Conservation (phyloP, 805 yeast genomes). For the Cyberlindnera mrakii region DNA sequence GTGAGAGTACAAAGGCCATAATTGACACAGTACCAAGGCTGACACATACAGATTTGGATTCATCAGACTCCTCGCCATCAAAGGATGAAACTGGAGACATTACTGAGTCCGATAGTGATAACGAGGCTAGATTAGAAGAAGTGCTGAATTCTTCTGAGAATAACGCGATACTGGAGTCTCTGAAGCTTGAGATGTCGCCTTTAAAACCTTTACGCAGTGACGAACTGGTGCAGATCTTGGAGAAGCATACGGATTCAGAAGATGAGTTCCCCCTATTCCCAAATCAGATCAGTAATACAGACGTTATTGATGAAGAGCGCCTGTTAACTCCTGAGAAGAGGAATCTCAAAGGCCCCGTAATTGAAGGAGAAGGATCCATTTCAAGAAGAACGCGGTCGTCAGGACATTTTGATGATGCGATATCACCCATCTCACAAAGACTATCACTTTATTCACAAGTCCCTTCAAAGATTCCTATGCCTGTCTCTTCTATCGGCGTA, state of each 20-base stretch:
- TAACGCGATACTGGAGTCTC: slow-evolving; percentile 8
- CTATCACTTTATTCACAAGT: slow-evolving; percentile 5
- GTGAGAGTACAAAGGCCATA: no score
- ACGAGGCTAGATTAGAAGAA: slow-evolving; percentile 8
- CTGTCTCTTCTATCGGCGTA: slow-evolving; percentile 7
- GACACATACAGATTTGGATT: neutral
- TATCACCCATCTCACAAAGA: slow-evolving; percentile 10
- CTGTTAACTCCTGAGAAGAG: slow-evolving; percentile 12
- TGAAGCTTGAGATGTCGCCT: slow-evolving; percentile 10
- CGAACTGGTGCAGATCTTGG: neutral
- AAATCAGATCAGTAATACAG: neutral
- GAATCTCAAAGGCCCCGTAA: neutral
- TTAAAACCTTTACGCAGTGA: neutral
- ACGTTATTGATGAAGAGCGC: slow-evolving; percentile 9
- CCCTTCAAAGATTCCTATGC: slow-evolving; percentile 19
- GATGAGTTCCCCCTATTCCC: slow-evolving; percentile 16
- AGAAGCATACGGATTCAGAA: neutral
- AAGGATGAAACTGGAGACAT: neutral
- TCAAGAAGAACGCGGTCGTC: slow-evolving; percentile 9
- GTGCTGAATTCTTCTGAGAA: slow-evolving; percentile 14
- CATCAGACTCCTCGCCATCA: slow-evolving; percentile 2
- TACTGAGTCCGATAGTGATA: slow-evolving; percentile 1
- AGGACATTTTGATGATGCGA: neutral
- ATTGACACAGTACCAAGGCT: no score
- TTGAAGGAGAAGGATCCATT: slow-evolving; percentile 7